Conservation (phyloP, 352 stramenopile species). For the Globisporangium okanoganense region DNA sequence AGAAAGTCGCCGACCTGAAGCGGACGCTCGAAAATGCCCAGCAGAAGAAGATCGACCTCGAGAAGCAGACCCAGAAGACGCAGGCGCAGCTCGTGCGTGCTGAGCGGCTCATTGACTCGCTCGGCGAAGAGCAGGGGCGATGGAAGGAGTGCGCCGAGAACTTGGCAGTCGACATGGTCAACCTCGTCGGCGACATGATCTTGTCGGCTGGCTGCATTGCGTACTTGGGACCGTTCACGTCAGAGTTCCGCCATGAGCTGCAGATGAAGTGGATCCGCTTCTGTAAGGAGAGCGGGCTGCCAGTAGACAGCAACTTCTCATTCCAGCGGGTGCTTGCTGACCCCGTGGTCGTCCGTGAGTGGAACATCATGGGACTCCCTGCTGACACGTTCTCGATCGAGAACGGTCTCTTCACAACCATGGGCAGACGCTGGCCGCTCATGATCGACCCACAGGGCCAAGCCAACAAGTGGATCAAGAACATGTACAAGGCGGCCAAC, state of each 20-base stretch:
- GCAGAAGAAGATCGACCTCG: slow-evolving; percentile 91
- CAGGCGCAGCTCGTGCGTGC: slow-evolving; percentile 87
- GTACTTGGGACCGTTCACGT: slow-evolving; percentile 91
- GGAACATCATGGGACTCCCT: slow-evolving; percentile 91
- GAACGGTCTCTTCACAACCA: slow-evolving; percentile 91
- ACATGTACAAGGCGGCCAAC: slow-evolving; percentile 82
- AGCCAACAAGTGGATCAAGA: slow-evolving; percentile 93
- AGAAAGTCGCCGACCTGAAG: slow-evolving; percentile 88
- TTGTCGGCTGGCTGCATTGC: slow-evolving; percentile 90
- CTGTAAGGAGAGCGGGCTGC: slow-evolving; percentile 76
- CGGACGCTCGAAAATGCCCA: slow-evolving; percentile 83
- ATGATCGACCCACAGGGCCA: slow-evolving; percentile 95
- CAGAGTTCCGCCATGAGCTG: slow-evolving; percentile 80
- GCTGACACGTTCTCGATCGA: slow-evolving; percentile 93
- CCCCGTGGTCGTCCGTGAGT: slow-evolving; percentile 87
- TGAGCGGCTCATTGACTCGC: slow-evolving; percentile 87
- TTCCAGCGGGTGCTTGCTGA: slow-evolving; percentile 82
- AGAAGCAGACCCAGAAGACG: slow-evolving; percentile 84
- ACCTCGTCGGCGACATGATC: slow-evolving; percentile 93
- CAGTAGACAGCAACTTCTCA: slow-evolving; percentile 83
- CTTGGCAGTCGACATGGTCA: slow-evolving; percentile 81
- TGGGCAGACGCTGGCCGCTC: slow-evolving; percentile 88
- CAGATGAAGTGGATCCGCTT: slow-evolving; percentile 81
- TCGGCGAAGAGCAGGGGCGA: slow-evolving; percentile 88
- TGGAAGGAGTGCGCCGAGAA: slow-evolving; percentile 85